phyloP scores from a whole-genome alignment of 306 rosid genomes.

The Medicago ruthenica region DNA sequence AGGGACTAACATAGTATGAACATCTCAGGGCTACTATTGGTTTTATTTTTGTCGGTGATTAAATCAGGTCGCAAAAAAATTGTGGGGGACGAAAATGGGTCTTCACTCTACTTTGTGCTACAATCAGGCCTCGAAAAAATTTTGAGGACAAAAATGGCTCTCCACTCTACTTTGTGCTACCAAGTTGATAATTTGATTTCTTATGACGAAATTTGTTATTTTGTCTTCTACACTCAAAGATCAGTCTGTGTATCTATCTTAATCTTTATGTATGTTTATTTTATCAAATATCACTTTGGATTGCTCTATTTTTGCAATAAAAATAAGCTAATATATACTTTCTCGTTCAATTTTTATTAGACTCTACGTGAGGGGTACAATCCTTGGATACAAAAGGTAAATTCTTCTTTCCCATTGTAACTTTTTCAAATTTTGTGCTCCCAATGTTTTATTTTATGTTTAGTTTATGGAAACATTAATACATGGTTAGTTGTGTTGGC shows the following conservation, averaged over 20 bases:
- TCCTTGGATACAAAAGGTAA: conserved; percentile 97
- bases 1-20: too few relatives aligned
- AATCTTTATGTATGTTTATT: not conserved
- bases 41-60: too few relatives aligned
- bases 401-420: not conserved
- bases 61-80: too few relatives aligned
- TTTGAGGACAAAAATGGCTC: too few relatives aligned
- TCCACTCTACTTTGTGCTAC: not conserved
- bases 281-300: not conserved
- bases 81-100: too few relatives aligned
- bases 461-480: conserved; percentile 21
- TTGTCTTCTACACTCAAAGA: not conserved
- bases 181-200: not conserved
- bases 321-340: conserved; percentile 6
- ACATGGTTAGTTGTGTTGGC: not conserved
- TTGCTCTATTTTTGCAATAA: not conserved
- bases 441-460: not conserved
- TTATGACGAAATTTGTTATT: not conserved
- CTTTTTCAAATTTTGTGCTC: not conserved
- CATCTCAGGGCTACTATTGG: too few relatives aligned
- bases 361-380: conserved; percentile 84
- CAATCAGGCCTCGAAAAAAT: too few relatives aligned
- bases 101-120: not conserved
- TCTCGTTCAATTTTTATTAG: conserved; percentile 39
- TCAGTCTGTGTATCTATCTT: not conserved